Evolutionary conservation across 345 rosid species (phyloP).

Genomic region (Moricandia arvensis): DNA sequence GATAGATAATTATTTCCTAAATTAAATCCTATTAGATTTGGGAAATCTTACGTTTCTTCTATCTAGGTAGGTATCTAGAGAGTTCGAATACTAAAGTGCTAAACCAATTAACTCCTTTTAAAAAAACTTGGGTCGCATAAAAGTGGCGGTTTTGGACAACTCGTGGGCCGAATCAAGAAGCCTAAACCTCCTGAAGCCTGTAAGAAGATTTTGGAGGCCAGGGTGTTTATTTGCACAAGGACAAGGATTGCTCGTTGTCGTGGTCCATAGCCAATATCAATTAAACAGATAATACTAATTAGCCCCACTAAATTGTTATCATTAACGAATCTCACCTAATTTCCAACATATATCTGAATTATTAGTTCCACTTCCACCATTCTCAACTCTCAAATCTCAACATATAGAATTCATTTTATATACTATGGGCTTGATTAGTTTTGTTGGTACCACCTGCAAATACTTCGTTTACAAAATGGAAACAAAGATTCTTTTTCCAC

Average conservation of each 20-base stretch:
- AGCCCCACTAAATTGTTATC: not conserved
- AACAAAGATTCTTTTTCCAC: conserved; percentile 37
- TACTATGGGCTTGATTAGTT: too few relatives aligned
- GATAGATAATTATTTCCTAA: not conserved
- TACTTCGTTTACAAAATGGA: conserved; percentile 20
- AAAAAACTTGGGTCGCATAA: not conserved
- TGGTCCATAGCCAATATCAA: not conserved
- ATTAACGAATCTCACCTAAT: too few relatives aligned
- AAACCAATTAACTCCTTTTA: not conserved
- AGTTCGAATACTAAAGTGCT: not conserved
- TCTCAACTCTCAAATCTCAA: too few relatives aligned
- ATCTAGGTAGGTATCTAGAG: not conserved
- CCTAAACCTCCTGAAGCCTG: not conserved
- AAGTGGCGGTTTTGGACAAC: not conserved
- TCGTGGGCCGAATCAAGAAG: not conserved
- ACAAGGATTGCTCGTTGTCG: not conserved
- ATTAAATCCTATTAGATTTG: not conserved
- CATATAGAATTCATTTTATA: too few relatives aligned
- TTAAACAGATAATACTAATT: not conserved
- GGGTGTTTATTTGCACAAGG: not conserved
- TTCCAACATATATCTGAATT: too few relatives aligned
- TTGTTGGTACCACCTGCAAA: too few relatives aligned
- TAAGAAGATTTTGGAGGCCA: not conserved
- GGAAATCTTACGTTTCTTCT: not conserved
- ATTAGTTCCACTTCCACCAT: too few relatives aligned